Base-by-base conservation (phyloP, 345 rosid species). In the Melaleuca alternifolia region DNA sequence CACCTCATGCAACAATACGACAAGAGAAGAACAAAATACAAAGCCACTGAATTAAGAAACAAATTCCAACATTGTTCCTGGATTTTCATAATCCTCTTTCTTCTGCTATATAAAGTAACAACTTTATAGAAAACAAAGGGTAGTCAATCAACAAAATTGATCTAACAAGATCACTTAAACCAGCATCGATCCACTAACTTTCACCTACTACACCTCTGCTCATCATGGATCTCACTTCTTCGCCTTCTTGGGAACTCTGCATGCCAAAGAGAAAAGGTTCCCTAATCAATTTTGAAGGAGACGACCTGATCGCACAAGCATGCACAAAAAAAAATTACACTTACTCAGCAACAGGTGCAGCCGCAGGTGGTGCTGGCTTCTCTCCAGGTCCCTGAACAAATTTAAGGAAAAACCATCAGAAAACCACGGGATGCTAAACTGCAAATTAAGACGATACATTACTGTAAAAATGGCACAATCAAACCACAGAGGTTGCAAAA, bases 331-430 rank as follows among this genome's bases (percentile, higher is more conserved):
- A 44, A 46, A 53, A 46, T 18, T 41, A 4, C 53, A 84, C 88
- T 87, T 87, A 87, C 87, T 46, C 86, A 23, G 88, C 59, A 56
- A 76, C 89, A 1, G 91, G 86, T 33, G 91, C 85, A 33, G 91
- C 89, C 5, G 90, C 89, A 85, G 92, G 86, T 62, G 91, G 83
- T 82, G 93, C 92, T 10, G 89, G 88, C 84, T 89, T 87, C 48
- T 90, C 96, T 88, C 92, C 93, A 83, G 96, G 97, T 50, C 97
- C 96, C 94, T 94, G 87, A 23, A 56, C 53, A 87, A 20, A 57
- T 76, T 23, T 6, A 56, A 51, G 56, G 52, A 30, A 82, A 71
- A 71, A 71, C 11, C 79, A 37, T 71, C 48, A 71, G 6, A 71
- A 3, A 3, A 65, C 46, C 24, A 5, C 33, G 77, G 7, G 23